Evolutionary conservation across 352 stramenopile species (phyloP), one percentile per base, ranked within the genome.

Genomic region (Phytophthora melonis): DNA sequence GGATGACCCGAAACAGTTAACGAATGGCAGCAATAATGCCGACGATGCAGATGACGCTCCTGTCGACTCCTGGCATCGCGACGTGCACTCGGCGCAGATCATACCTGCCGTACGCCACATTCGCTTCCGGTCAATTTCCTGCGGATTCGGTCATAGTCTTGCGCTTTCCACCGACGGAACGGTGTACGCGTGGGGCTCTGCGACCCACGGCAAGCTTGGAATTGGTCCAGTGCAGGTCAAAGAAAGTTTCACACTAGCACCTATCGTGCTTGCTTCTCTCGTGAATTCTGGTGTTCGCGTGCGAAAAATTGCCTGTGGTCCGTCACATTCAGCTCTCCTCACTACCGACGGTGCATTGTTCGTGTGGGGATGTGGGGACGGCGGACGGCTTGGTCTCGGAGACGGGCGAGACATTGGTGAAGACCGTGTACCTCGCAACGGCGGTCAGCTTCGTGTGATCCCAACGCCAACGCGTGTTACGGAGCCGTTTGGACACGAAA

Each of bases 111-210:
- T 93, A 2, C 56, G 76, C 10, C 32, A 75, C 8, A 47, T 89
- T 10, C 81, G 86, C 5, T 95, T 95, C 64, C 78, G 83, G 18
- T 53, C 74, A 1, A 80, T 93, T 11, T 79, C 83, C 5, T 93
- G 85, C 52, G 87, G 85, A 0, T 95, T 90, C 70, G 70, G 84
- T 13, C 88, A 95, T 67, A 95, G 82, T 47, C 30, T 95, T 11
- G 88, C 88, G 2, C 77, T 95, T 34, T 83, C 85, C 6, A 85
- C 66, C 2, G 75, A 88, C 18, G 87, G 88, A 19, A 74, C 86
- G n/a, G 80, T 95, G n/a, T 94, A 87, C 27, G 78, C 79, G 0
- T 95, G 88, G 88, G 88, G 88, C 0, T 93, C 88, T 18, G 82
- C 83, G 2, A 92, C 82, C 4, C 83, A 89, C 41, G 88, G 88